Evolutionary conservation across 2,329 filamentous ascomycete species (phyloP), one percentile per base, ranked within the genome.

Genomic region (Thermothelomyces thermophilus): DNA sequence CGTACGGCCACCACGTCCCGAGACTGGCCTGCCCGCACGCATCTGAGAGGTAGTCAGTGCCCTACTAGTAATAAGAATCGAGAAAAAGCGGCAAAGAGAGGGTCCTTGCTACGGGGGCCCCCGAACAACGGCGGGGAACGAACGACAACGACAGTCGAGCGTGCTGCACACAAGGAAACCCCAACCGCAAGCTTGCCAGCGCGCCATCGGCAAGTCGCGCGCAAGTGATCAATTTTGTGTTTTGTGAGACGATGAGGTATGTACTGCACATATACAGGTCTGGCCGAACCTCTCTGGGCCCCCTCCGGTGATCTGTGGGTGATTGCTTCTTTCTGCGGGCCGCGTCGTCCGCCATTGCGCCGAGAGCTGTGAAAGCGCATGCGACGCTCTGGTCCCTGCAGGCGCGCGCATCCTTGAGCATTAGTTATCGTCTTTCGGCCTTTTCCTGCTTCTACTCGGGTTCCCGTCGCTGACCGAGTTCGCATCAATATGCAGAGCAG

Each of bases 401-500:
- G 46, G 31, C 16, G 17, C 46, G n/a, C n/a, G n/a, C n/a, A n/a
- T n/a, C n/a, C n/a, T n/a, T n/a, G 17, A 31, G 19, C 24, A 7
- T 35, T 20, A 17, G 33, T 8, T n/a, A 8, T 13, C 14, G 24
- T 14, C 11, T 24, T 5, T 41, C 24, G 42, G 35, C 36, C 14
- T 37, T 46, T 51, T 28, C 28, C 28, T 40, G 49, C 45, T 41
- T 31, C 43, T 46, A 39, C 35, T 26, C 31, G 34, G 16, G 28
- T 24, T 17, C 39, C 37, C 36, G 33, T 49, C 51, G 52, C 58
- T 58, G 53, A 61, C 50, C 33, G 33, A 43, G 34, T 31, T 48
- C 40, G 26, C 46, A 30, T 41, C 22, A 40, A 14, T 24, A 16
- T 43, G 35, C 46, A 74, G 72, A 68, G 64, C 69, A 71, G 66